Percentiles rank a stretch among this genome's conserved stretches.
Evolutionary conservation across 208 protist genomes (phyloP).

Genomic region (Acanthamoeba lenticulata): DNA sequence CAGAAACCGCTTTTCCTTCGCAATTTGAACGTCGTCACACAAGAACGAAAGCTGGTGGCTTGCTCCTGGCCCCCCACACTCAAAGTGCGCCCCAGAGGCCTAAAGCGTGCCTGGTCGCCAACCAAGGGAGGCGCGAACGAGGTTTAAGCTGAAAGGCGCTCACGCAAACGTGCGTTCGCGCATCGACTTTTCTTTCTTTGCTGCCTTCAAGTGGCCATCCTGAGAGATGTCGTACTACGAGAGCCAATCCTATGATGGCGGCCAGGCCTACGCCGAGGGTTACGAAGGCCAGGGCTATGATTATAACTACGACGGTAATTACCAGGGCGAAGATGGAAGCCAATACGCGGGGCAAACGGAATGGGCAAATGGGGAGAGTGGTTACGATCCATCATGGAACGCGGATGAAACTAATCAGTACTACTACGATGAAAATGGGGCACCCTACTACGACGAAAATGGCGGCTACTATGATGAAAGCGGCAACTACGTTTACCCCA

Average conservation of each 20-base stretch:
- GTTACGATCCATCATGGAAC: not conserved
- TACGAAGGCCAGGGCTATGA: not conserved
- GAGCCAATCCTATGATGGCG: not conserved
- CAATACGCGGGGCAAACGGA: not conserved
- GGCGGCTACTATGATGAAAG: not conserved
- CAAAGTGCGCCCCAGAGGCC: no score
- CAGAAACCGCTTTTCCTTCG: no score
- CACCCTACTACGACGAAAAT: not conserved
- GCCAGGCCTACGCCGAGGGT: not conserved
- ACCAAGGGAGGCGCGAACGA: no score
- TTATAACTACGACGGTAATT: not conserved
- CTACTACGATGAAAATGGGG: conserved; percentile 34
- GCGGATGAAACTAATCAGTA: not conserved
- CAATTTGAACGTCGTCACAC: no score
- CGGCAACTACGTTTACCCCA: not conserved
- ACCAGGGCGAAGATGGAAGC: not conserved
- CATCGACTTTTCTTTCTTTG: no score
- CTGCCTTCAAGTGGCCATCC: no score
- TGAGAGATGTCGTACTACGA: not conserved
- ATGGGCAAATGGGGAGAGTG: not conserved
- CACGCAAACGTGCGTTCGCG: no score
- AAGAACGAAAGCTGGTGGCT: no score
- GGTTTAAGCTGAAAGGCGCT: no score
- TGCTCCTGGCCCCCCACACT: no score
- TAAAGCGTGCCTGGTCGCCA: no score